Evolutionary conservation across 305 asterid genomes (phyloP), one percentile per base, ranked within the genome.

Genomic region (Plantago coronopus): DNA sequence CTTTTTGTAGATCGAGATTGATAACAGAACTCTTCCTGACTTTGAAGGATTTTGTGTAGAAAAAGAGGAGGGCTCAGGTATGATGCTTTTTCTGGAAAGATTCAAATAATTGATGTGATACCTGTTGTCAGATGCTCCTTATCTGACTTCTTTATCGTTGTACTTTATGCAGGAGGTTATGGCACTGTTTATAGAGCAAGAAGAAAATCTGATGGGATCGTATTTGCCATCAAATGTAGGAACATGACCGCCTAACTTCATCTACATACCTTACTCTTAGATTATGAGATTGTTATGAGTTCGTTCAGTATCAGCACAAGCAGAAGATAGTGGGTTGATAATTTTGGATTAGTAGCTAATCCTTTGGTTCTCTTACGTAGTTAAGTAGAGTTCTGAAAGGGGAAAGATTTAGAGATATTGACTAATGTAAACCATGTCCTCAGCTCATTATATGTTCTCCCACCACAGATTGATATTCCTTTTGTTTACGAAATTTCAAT

Each of bases 31-130:
- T 61, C 71, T 83, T 58, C 98, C 97, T 2, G 76, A 76, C 27
- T 81, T 91, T 21, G 89, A 83, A 77, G 76, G 79, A 20, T 91
- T 68, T 73, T 48, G 73, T 62, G 86, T 83, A 64, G 96, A 86
- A 77, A 89, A 84, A 66, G 91, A 86, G 77, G 97, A 89, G 86
- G 98, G 98, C 60, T 86, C 98, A 81, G 98, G 97, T 91, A 76
- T 66, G 61, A 38, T 65, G 31, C 37, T 45, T 49, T 48, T 15
- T 61, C 73, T 62, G 25, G 51, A 16, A 25, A 61, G 49, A 64
- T 50, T 59, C 54, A 61, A 59, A 59, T 42, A 34, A 53, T 64
- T 23, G 53, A 45, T 47, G 14, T n/a, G 40, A 63, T 29, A 22
- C 20, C 14, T 48, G 31, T 49, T 63, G 48, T 54, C 64, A 37